phyloP scores from a whole-genome alignment of 495 filamentous ascomycete species.

The Penicillium cinerascens region DNA sequence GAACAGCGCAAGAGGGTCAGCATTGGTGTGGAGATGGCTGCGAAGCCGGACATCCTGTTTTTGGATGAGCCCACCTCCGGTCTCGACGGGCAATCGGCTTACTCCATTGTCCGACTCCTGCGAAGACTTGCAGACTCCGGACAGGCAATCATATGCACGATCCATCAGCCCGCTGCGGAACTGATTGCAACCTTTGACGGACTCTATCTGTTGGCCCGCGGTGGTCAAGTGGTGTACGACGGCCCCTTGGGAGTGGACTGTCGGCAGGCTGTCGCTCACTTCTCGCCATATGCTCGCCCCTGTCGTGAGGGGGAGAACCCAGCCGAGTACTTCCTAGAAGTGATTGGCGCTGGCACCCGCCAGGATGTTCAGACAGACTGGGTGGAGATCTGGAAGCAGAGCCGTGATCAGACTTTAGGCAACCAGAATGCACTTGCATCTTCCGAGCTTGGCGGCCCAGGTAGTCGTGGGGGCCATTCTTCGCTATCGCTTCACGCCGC shows the following conservation, averaged over 20 bases:
- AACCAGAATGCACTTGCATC: too few relatives aligned
- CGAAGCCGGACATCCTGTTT: slow-evolving; percentile 62
- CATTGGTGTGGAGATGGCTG: slow-evolving; percentile 74
- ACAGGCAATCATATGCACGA: slow-evolving; percentile 61
- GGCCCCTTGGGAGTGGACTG: too few relatives aligned
- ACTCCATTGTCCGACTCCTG: slow-evolving; percentile 62
- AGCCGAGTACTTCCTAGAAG: slow-evolving; percentile 67
- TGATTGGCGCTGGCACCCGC: slow-evolving; percentile 46
- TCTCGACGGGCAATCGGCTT: slow-evolving; percentile 65
- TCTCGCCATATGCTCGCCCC: too few relatives aligned
- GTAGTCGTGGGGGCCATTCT: too few relatives aligned
- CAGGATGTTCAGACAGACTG: slow-evolving; percentile 39
- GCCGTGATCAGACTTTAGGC: too few relatives aligned
- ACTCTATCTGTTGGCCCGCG: slow-evolving; percentile 47
- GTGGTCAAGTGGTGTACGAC: too few relatives aligned
- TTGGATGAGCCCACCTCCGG: slow-evolving; percentile 67
- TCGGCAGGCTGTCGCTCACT: too few relatives aligned
- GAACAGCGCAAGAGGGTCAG: slow-evolving; percentile 59
- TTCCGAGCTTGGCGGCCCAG: too few relatives aligned
- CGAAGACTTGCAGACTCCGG: slow-evolving; percentile 58
- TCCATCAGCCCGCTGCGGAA: slow-evolving; percentile 51
- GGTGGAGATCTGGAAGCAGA: slow-evolving; percentile 46
- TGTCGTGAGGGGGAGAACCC: slow-evolving; percentile 48
- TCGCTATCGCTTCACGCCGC: too few relatives aligned
- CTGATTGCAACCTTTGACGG: slow-evolving; percentile 56